Percentiles rank a stretch among this genome's conserved stretches.
These are phyloP conservation scores for Echites panduratus DNA, from an alignment of 257 asterid genomes.

Conservation along the genomic window DNA sequence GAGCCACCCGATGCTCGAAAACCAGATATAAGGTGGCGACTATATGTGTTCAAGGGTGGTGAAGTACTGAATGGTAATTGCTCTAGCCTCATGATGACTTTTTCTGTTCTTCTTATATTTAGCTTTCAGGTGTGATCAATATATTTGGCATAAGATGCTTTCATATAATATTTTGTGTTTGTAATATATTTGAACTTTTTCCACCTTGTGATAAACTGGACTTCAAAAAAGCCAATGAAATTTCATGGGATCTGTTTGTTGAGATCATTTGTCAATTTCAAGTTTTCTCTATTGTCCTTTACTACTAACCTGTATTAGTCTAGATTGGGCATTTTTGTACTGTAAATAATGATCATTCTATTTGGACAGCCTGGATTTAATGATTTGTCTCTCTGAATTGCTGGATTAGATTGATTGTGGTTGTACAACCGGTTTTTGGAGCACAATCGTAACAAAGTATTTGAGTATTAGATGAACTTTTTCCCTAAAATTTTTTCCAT, in stretches of 20 bases:
- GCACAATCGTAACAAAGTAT: not conserved
- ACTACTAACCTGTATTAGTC: not conserved
- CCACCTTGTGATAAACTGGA: not conserved
- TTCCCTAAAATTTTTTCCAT: too few species aligned
- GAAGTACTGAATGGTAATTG: conserved; percentile 77
- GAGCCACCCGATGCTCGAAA: conserved; percentile 97
- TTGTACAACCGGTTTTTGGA: not conserved
- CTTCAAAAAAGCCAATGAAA: not conserved
- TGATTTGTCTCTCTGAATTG: not conserved
- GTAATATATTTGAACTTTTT: not conserved
- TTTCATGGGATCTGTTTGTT: conserved; percentile 3
- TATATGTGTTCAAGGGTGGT: conserved; percentile 92
- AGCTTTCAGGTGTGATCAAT: not conserved
- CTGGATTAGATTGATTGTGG: not conserved
- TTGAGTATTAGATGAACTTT: too few species aligned
- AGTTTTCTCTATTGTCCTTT: not conserved
- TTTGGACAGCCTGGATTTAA: not conserved
- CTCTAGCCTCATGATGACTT: not conserved
- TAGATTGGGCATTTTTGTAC: not conserved
- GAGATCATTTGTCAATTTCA: not conserved
- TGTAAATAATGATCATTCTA: not conserved
- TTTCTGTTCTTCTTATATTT: not conserved
- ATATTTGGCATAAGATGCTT: not conserved
- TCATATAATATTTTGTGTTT: not conserved
- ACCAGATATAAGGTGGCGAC: conserved; percentile 81